phyloP scores from a whole-genome alignment of 768 basidiomycete species.

The Hemileccinum impolitum region DNA sequence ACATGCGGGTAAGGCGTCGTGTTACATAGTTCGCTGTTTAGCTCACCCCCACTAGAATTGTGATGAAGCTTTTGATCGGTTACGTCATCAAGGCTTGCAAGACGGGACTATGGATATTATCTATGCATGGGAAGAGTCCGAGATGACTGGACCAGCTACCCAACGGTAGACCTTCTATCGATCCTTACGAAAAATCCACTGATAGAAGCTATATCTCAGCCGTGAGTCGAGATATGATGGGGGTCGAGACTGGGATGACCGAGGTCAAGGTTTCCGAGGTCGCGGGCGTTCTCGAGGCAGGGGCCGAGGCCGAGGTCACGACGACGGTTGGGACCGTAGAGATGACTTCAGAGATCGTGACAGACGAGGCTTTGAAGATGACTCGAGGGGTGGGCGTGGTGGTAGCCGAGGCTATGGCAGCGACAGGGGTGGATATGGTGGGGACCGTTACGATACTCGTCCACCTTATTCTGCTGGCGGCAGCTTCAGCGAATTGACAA shows the following conservation, averaged over 20 bases:
- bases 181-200: slow-evolving; percentile 1
- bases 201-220: slow-evolving; percentile 11
- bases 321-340: slow-evolving; percentile 45
- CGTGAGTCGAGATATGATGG: slow-evolving; percentile 35
- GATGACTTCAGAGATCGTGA: slow-evolving; percentile 42
- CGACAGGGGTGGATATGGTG: slow-evolving; percentile 43
- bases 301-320: slow-evolving; percentile 35
- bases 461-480: slow-evolving; percentile 31
- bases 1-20: slow-evolving; percentile 61
- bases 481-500: slow-evolving; percentile 26
- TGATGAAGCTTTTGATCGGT: slow-evolving; percentile 72
- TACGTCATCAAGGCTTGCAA: slow-evolving; percentile 74
- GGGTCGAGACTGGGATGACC: slow-evolving; percentile 48
- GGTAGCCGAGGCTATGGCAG: slow-evolving; percentile 37
- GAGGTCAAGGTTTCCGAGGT: slow-evolving; percentile 38
- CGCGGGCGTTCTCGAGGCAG: slow-evolving; percentile 38
- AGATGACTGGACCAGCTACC: slow-evolving; percentile 46
- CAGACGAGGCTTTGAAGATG: slow-evolving; percentile 34
- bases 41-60: slow-evolving; percentile 50
- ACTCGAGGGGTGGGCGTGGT: slow-evolving; percentile 34
- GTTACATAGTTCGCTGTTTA: not conserved
- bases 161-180: slow-evolving; percentile 32
- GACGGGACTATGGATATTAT: slow-evolving; percentile 88
- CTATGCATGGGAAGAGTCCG: slow-evolving; percentile 79
- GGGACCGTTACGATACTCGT: slow-evolving; percentile 43